Conservation (phyloP, 192 early-diverging fungal species). For the Coemansia sp. region DNA sequence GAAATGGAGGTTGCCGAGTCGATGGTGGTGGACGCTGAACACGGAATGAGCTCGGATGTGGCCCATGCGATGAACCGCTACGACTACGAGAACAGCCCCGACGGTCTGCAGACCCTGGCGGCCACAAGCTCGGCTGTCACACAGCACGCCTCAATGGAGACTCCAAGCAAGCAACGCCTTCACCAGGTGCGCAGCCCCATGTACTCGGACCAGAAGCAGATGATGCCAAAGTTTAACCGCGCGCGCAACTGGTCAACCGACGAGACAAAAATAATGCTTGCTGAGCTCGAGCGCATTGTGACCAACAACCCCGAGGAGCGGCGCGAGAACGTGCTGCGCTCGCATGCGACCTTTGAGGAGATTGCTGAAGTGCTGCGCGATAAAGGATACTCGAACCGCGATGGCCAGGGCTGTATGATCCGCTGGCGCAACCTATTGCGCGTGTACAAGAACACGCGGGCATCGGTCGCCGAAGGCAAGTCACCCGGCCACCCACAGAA, state of each 20-base stretch:
- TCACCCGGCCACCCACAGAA: slow-evolving; percentile 31
- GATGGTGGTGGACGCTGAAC: slow-evolving; percentile 38
- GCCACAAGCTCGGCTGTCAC: slow-evolving; percentile 53
- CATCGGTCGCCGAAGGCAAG: slow-evolving; percentile 61
- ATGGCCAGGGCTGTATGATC: slow-evolving; percentile 57
- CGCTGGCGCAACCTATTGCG: slow-evolving; percentile 69
- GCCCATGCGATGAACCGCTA: slow-evolving; percentile 46
- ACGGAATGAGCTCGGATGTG: slow-evolving; percentile 31
- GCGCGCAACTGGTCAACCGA: slow-evolving; percentile 56
- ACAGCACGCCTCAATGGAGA: slow-evolving; percentile 25
- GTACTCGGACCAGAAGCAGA: slow-evolving; percentile 48
- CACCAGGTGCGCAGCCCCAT: slow-evolving; percentile 27
- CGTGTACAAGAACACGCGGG: slow-evolving; percentile 73
- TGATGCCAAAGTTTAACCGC: slow-evolving; percentile 57
- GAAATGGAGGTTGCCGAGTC: slow-evolving; percentile 45
- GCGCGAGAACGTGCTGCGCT: slow-evolving; percentile 46
- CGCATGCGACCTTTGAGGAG: slow-evolving; percentile 51
- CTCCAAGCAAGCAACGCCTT: slow-evolving; percentile 15
- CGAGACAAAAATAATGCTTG: slow-evolving; percentile 52
- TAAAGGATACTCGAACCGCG: slow-evolving; percentile 47
- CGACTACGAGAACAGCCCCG: slow-evolving; percentile 42
- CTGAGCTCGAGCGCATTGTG: slow-evolving; percentile 52
- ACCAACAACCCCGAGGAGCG: slow-evolving; percentile 50
- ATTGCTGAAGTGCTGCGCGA: slow-evolving; percentile 45
- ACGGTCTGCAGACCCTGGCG: slow-evolving; percentile 52